phyloP scores from a whole-genome alignment of 1,284 basidiomycete genomes.

The Microbotryum saponariae region DNA sequence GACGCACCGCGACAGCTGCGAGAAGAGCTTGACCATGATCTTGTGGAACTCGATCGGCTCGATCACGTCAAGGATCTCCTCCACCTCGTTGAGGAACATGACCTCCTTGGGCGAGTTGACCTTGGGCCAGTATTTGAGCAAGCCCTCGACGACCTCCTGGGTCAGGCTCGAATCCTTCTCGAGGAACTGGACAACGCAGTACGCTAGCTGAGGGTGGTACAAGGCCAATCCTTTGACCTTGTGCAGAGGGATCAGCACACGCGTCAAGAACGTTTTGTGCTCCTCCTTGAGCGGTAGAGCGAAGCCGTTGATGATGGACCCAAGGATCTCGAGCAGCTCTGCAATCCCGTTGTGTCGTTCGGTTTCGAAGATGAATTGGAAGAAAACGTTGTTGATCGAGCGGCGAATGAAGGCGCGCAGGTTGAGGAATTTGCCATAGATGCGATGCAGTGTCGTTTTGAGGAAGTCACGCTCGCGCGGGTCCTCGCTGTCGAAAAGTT shows the following conservation, averaged over 20 bases:
- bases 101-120: constrained; percentile 99
- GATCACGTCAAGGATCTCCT: constrained; percentile 97
- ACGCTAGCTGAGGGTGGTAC: constrained; percentile 96
- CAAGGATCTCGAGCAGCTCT: constrained; percentile 94
- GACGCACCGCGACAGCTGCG: constrained; percentile 92
- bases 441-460: constrained; percentile 96
- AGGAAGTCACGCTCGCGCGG: constrained; percentile 98
- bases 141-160: constrained; percentile 89
- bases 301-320: constrained; percentile 99
- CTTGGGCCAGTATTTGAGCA: constrained; percentile 97
- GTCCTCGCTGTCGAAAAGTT: constrained; percentile 98
- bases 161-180: constrained; percentile 92
- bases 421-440: constrained; percentile 99
- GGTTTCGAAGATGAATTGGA: constrained; percentile 97
- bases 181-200: constrained; percentile 97
- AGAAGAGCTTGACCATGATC: constrained; percentile 88
- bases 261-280: constrained; percentile 95
- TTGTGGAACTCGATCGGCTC: constrained; percentile 95
- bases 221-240: constrained; percentile 95
- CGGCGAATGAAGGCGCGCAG: constrained; percentile 96
- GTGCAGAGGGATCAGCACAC: constrained; percentile 92
- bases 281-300: constrained; percentile 97
- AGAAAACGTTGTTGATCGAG: constrained; percentile 99
- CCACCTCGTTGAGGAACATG: constrained; percentile 99
- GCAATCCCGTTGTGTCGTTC: constrained; percentile 99